Base-by-base conservation (phyloP, 2,329 filamentous ascomycete species). In the Drechslerella coelobrocha region DNA sequence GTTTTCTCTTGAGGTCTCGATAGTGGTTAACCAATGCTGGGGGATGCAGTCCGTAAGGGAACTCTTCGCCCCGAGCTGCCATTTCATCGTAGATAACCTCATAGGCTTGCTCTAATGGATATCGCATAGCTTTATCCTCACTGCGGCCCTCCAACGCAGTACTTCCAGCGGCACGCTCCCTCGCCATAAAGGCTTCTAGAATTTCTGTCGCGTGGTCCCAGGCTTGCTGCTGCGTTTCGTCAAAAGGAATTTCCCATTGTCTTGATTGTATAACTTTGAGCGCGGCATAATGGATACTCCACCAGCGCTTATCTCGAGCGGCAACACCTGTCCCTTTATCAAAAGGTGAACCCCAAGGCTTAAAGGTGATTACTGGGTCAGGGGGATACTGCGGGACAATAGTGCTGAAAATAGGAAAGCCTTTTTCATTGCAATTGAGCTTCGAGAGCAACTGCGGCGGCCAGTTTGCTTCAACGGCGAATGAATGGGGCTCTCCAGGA, bases 51-150 rank as follows among this genome's bases (percentile, higher is more conserved):
- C 21, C 24, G 4, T 9, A 12, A 8, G 29, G 31, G 9, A 61
- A 23, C n/a, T 50, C 24, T 6, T 51, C 59, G n/a, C 41, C 55
- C n/a, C 2, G 29, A 5, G 47, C 47, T 5, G 39, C 52, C 27
- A 63, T 63, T 14, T 47, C 34, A 3, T 10, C 24, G 1, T 53
- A 29, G 43, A 71, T 43, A 14, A 6, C 47, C 1, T 37, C 31
- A 23, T 59, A 57, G 8, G 66, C 59, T 17, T 63, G 53, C 39
- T 71, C 66, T 10, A 71, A 39, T 19, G 66, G 66, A 37, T 50
- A 60, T 14, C 5, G 29, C 59, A 71, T 71, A 6, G 66, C 66
- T 14, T 34, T 48, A 0, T 41, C 17, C 2, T 53, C n/a, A 7
- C 26, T 41, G 9, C 66, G 52, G 21, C 47, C n/a, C 2, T 71